phyloP scores from a whole-genome alignment of 768 basidiomycete species.

The Suillus spraguei region DNA sequence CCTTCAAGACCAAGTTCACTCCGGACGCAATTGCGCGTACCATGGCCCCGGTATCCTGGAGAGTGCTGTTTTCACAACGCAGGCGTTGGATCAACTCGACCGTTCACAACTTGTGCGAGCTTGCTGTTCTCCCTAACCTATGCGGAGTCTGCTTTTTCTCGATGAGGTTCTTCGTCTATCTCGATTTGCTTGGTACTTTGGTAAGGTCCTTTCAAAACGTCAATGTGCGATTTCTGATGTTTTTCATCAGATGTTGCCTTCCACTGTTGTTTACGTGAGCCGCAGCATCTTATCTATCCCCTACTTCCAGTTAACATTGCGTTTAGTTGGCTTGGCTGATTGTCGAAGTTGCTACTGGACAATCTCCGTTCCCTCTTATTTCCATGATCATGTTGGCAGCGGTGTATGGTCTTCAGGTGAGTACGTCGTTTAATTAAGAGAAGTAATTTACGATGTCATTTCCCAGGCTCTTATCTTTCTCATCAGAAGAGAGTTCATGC shows the following conservation, averaged over 20 bases:
- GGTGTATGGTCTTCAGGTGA: conserved; percentile 69
- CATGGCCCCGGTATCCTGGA: conserved; percentile 63
- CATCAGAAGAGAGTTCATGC: conserved; percentile 75
- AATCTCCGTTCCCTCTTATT: conserved; percentile 59
- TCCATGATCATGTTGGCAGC: conserved; percentile 68
- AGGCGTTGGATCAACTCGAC: conserved; percentile 79
- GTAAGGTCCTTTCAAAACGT: conserved; percentile 32
- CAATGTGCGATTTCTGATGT: conserved; percentile 14
- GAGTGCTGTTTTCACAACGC: conserved; percentile 64
- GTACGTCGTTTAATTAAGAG: conserved; percentile 5
- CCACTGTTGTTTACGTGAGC: conserved; percentile 64
- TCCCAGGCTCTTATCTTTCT: conserved; percentile 63
- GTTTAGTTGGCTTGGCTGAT: conserved; percentile 61
- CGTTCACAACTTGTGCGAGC: conserved; percentile 66
- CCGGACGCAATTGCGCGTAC: conserved; percentile 65
- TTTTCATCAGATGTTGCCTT: conserved; percentile 49
- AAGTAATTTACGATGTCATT: conserved; percentile 3
- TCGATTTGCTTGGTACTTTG: conserved; percentile 66
- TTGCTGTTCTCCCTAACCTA: conserved; percentile 61
- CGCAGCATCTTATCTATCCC: neutral
- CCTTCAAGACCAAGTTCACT: conserved; percentile 70
- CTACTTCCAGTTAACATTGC: conserved; percentile 16
- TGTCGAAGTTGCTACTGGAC: conserved; percentile 52
- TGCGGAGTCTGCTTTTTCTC: conserved; percentile 75
- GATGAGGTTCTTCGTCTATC: conserved; percentile 72